Base-by-base conservation (phyloP, 164 flowering plant species). In the Pachysandra terminalis region DNA sequence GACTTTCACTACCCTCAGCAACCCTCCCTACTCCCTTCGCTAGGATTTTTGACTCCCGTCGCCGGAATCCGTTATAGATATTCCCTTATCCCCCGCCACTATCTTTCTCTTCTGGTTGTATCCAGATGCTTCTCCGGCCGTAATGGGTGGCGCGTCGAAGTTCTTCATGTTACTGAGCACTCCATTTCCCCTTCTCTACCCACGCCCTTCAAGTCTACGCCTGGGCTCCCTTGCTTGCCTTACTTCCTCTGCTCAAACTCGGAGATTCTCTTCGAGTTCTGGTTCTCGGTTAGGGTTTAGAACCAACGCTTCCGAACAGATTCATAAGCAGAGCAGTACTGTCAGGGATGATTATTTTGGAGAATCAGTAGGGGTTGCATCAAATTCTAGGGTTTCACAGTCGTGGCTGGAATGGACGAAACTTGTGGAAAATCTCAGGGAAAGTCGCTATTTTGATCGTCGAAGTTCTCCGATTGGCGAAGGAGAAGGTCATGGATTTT, bases 401-500 rank as follows among this genome's bases (percentile, higher is more conserved):
- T 80, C 86, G 0, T 85, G 86, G 88, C 86, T 86, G 14, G 89
- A 90, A 63, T 90, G 88, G 84, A 66, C 81, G 19, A 66, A 68
- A 23, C 74, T 90, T 17, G 61, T 86, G 37, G 73, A 77, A 22
- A 63, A 37, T 66, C 66, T 78, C n/a, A 49, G 64, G 13, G 14
- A 19, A 23, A 27, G 70, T 37, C 75, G 77, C 10, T 77, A 77
- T 35, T n/a, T 6, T 1, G 35, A 27, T 75, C 63, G 28, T 71
- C 45, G 32, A 65, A 45, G 53, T 40, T 51, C 48, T 32, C 61
- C 15, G 51, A 1, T 2, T 12, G 51, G 14, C 10, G 51, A 10
- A 15, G 51, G 51, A 15, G 57, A 55, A 24, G 55, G 40, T 25
- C 60, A 25, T 0, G 57, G 68, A 56, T 23, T 45, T 1, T 68